These are phyloP conservation scores for Inga oerstediana DNA, from an alignment of 306 rosid species.

Conservation along the genomic window DNA sequence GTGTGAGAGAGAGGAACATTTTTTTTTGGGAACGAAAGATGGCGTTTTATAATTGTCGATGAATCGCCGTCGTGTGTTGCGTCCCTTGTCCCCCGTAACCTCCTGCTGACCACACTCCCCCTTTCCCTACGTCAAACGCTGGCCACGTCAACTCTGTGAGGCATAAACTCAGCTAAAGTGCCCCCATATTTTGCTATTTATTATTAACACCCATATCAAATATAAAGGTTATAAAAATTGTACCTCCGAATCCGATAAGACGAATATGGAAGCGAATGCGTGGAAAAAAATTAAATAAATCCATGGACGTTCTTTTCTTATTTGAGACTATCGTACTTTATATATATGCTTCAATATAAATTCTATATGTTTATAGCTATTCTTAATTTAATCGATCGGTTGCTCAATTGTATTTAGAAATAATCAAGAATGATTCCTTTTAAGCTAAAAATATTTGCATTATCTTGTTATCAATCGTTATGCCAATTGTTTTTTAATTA, in stretches of 20 bases:
- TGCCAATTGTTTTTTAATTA: too few relatives aligned
- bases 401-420: too few relatives aligned
- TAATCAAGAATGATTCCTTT: too few relatives aligned
- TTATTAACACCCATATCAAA: background rate
- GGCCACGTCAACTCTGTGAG: background rate
- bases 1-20: background rate
- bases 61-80: background rate
- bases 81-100: conserved; percentile 14
- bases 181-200: background rate
- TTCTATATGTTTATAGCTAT: background rate
- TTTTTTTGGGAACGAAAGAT: background rate
- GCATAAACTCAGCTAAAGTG: background rate
- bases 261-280: background rate
- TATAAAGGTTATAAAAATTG: too few relatives aligned
- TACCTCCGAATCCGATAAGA: too few relatives aligned
- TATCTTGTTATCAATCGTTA: too few relatives aligned
- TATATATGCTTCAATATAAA: too few relatives aligned
- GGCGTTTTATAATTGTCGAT: background rate
- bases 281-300: too few relatives aligned
- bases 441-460: too few relatives aligned
- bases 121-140: background rate
- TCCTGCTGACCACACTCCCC: background rate
- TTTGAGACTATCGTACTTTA: too few relatives aligned
- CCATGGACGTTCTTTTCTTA: background rate
- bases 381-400: too few relatives aligned